Evolutionary conservation across 148 eudicot species (phyloP), one percentile per base, ranked within the genome.

Genomic region (Camellia granthamiana): DNA sequence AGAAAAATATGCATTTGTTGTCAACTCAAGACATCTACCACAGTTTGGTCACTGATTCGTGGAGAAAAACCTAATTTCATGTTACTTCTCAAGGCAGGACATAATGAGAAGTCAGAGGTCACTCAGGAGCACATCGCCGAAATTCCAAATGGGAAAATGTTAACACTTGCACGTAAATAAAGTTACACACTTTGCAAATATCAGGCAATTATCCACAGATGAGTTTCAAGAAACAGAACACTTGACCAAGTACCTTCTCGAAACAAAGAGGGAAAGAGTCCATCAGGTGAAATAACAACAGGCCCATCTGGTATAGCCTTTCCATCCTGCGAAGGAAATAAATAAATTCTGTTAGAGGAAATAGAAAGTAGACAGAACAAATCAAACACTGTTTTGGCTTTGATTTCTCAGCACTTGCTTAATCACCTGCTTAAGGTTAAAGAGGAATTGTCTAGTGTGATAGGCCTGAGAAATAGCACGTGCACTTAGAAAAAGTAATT

Each of bases 261-360:
- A 79, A 85, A 96, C 49, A 96, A 81, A 56, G 99, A 96, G 77
- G 99, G 99, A 85, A 96, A 94, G 77, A 96, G 94, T 59, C 99
- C 99, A 83, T 96, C 98, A 11, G 99, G 99, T 16, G 99, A 96
- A 75, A 94, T 96, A 66, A 96, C 87, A 72, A 96, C 90, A 6
- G 99, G 99, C 79, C 99, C 99, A 70, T 94, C 95, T 11, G 99
- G 99, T 76, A 96, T 86, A 70, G 90, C 90, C 87, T 91, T 94
- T 75, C 98, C 99, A 82, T 96, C 92, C 99, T 96, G 86, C 74
- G 81, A 82, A 83, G 59, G 21, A 16, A 63, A 72, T 42, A 77
- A 75, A 52, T 51, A 68, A 76, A 68, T 51, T 74, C 52, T 61
- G 5, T 73, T 74, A 63, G 16, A 44, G 58, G 38, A 21, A 23